Base-by-base conservation (phyloP, 805 yeast species). In the Kazachstania psychrophila region DNA sequence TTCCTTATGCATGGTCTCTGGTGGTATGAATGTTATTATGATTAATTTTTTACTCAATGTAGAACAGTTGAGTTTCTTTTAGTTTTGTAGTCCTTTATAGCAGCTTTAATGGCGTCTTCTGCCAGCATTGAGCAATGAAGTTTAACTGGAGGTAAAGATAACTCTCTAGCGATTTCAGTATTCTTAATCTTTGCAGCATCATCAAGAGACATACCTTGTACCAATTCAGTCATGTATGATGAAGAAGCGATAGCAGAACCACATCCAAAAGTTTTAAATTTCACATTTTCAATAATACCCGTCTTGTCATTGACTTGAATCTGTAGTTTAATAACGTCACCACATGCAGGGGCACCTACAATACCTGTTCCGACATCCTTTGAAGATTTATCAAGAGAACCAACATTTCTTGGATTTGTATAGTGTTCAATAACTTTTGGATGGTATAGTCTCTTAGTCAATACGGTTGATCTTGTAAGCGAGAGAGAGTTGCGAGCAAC, bases 301-400 rank as follows among this genome's bases (percentile, higher is more conserved):
- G 94, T 77, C 39, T 72, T 78, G 52, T 88, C 96, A 46, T 80
- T 79, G 8, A 92, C 98, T 59, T 88, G 77, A 54, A 92, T 92
- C 62, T 92, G 97, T 46, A 92, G 72, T 65, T 94, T 81, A 96
- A 92, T 92, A 31, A 92, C 98, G 67, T 92, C 98, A 38, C 98
- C 98, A 66, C 98, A 92, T 0, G 98, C 98, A 38, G 98, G 97
- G 0, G 98, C 97, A 39, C 98, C 98, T 12, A 92, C 98, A 31
- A 92, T 71, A 1, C 98, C 98, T 1, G 97, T 92, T 30, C 98
- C 98, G 10, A 92, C 96, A 48, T 77, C 74, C 13, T 64, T 54
- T 41, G 75, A 72, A 37, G 69, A 70, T 63, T 88, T 87, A 64
- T 88, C 86, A 61, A 92, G 65, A 5, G 95, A 74, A 13, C 98